phyloP scores from a whole-genome alignment of 768 basidiomycete genomes.

The Candolleomyces eurysporus region DNA sequence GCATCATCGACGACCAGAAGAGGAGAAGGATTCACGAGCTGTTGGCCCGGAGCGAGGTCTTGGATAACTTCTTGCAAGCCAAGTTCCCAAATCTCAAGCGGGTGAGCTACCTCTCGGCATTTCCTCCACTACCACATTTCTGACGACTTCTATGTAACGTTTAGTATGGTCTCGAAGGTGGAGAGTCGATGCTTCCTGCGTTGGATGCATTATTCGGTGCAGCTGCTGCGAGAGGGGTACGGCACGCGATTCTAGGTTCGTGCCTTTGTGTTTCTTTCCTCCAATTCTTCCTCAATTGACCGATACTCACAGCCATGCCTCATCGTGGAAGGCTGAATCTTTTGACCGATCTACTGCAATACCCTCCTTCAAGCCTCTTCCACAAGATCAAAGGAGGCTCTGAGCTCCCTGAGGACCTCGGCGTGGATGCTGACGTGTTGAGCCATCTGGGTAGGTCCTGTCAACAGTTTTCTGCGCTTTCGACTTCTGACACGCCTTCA shows the following conservation, averaged over 20 bases:
- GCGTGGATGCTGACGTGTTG: constrained; percentile 80
- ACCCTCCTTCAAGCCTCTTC: constrained; percentile 68
- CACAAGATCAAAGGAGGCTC: constrained; percentile 83
- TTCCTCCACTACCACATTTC: not conserved
- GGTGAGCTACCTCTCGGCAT: constrained; percentile 24
- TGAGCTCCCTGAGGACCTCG: constrained; percentile 65
- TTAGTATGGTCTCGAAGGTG: constrained; percentile 87
- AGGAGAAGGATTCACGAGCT: constrained; percentile 65
- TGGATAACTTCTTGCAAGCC: constrained; percentile 81
- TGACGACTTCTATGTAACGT: not conserved
- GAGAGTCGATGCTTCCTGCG: constrained; percentile 91
- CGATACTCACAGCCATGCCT: constrained; percentile 58
- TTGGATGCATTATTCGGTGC: constrained; percentile 72
- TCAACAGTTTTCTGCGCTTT: not conserved
- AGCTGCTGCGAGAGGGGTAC: constrained; percentile 65
- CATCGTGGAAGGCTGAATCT: constrained; percentile 87
- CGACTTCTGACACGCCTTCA: not conserved
- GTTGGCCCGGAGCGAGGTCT: constrained; percentile 72
- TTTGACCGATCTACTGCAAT: constrained; percentile 73
- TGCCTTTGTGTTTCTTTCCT: not conserved
- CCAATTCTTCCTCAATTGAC: not conserved
- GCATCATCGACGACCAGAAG: constrained; percentile 26
- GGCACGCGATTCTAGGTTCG: constrained; percentile 61
- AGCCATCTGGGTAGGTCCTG: constrained; percentile 63
- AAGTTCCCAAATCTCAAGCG: constrained; percentile 90